A percentile compares a stretch with the other conserved stretches of the same genome.
These are phyloP conservation scores for Salvia hispanica DNA, from an alignment of 257 asterid genomes.

Conservation along the genomic window DNA sequence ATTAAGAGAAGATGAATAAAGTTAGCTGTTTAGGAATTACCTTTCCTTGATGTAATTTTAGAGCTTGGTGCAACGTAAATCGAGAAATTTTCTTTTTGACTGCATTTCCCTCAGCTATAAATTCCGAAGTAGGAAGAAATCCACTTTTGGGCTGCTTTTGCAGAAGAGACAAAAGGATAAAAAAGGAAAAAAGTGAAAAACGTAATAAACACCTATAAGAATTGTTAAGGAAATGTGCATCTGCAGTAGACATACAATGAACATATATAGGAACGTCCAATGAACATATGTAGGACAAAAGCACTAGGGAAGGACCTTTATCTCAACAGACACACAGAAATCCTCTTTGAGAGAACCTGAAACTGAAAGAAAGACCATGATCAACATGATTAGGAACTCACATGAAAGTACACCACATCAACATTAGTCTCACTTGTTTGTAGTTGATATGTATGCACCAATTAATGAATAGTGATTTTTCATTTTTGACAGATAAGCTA, in stretches of 20 bases:
- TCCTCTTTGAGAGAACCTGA: conserved; percentile 58
- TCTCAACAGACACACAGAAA: conserved; percentile 69
- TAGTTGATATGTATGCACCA: conserved; percentile 3
- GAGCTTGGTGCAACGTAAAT: conserved; percentile 87
- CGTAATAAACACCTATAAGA: conserved; percentile 11
- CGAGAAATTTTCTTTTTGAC: conserved; percentile 71
- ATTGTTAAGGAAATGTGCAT: conserved; percentile 22
- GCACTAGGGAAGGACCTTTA: conserved; percentile 62
- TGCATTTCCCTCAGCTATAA: conserved; percentile 64
- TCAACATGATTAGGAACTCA: conserved; percentile 27
- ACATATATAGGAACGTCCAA: conserved; percentile 23
- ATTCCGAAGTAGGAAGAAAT: conserved; percentile 77
- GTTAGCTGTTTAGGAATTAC: conserved; percentile 38
- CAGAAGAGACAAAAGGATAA: no score
- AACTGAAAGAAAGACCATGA: conserved; percentile 33
- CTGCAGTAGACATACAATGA: conserved; percentile 22
- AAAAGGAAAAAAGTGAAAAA: conserved; percentile 23
- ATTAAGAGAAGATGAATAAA: neutral
- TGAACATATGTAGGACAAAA: conserved; percentile 22
- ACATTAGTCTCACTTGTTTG: conserved; percentile 15
- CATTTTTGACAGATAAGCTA: conserved; percentile 7
- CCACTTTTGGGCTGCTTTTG: conserved; percentile 88
- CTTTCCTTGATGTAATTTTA: conserved; percentile 71
- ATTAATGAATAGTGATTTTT: conserved; percentile 1
- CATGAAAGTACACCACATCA: conserved; percentile 5